A percentile compares a stretch with the other conserved stretches of the same genome.
phyloP scores from a whole-genome alignment of 805 yeast species.

The Limtongia smithiae region DNA sequence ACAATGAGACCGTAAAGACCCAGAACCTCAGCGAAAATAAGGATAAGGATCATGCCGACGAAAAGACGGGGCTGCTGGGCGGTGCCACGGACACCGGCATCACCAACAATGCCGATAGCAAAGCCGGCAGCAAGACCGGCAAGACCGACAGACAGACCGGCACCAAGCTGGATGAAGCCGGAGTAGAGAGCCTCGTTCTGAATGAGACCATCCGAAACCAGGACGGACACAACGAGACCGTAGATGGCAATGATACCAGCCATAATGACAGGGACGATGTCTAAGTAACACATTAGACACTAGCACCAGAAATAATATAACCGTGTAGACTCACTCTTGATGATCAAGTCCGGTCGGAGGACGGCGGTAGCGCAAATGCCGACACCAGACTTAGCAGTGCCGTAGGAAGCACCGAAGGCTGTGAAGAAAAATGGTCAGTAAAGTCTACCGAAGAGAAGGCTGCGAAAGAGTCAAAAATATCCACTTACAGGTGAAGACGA shows the following conservation, averaged over 20 bases:
- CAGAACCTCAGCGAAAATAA: slow-evolving; percentile 87
- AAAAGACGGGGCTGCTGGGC: slow-evolving; percentile 86
- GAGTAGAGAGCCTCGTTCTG: slow-evolving; percentile 80
- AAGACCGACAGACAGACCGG: slow-evolving; percentile 94
- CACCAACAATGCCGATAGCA: slow-evolving; percentile 93
- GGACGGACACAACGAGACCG: slow-evolving; percentile 93
- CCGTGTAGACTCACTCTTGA: slow-evolving; percentile 62
- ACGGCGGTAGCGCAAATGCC: slow-evolving; percentile 99
- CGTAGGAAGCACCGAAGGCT: slow-evolving; percentile 98
- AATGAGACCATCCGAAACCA: slow-evolving; percentile 86
- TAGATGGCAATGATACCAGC: slow-evolving; percentile 95
- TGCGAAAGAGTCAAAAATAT: no score
- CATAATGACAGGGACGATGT: slow-evolving; percentile 92
- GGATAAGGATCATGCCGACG: slow-evolving; percentile 84
- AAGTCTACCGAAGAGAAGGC: no score
- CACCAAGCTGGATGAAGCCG: slow-evolving; percentile 97
- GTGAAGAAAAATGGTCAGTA: slow-evolving; percentile 33
- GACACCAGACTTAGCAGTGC: slow-evolving; percentile 96
- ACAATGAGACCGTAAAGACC: slow-evolving; percentile 98
- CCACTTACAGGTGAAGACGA: slow-evolving; percentile 79
- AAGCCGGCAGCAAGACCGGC: slow-evolving; percentile 96
- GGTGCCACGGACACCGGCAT: slow-evolving; percentile 82
- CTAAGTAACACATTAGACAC: slow-evolving; percentile 3
- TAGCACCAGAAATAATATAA: slow-evolving; percentile 3
- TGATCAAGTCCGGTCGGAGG: slow-evolving; percentile 92